A percentile compares a stretch with the other conserved stretches of the same genome.
These are phyloP conservation scores for Aquilaria malaccensis DNA, from an alignment of 345 rosid genomes.

Conservation along the genomic window DNA sequence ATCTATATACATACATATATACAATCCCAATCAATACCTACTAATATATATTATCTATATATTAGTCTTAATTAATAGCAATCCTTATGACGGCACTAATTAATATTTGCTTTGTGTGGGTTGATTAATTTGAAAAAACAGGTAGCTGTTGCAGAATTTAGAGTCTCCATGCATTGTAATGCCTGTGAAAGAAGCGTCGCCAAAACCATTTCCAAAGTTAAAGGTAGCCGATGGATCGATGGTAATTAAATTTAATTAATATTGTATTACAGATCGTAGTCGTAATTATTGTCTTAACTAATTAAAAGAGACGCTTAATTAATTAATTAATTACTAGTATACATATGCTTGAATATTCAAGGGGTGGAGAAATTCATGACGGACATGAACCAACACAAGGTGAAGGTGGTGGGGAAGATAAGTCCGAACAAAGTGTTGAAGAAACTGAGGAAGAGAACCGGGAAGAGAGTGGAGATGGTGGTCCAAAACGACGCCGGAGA, in stretches of 20 bases:
- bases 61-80: no score
- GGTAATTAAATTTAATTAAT: background rate
- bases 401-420: conserved; percentile 44
- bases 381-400: conserved; percentile 60
- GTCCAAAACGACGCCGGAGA: conserved; percentile 15
- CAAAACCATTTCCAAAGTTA: conserved; percentile 41
- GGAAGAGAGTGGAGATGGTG: conserved; percentile 50
- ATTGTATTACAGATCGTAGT: no score
- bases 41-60: no score
- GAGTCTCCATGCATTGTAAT: conserved; percentile 66
- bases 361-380: conserved; percentile 68
- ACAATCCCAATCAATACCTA: no score
- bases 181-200: conserved; percentile 73
- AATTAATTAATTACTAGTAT: background rate
- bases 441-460: conserved; percentile 65
- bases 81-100: no score
- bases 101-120: background rate
- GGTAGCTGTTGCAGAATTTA: conserved; percentile 42
- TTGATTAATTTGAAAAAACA: conserved; percentile 15
- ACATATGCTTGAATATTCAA: conserved; percentile 2
- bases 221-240: conserved; percentile 31
- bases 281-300: no score
- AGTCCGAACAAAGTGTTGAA: conserved; percentile 53
- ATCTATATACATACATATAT: no score
- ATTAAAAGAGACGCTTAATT: background rate